phyloP scores from a whole-genome alignment of 345 rosid species.

The Salix viminalis region DNA sequence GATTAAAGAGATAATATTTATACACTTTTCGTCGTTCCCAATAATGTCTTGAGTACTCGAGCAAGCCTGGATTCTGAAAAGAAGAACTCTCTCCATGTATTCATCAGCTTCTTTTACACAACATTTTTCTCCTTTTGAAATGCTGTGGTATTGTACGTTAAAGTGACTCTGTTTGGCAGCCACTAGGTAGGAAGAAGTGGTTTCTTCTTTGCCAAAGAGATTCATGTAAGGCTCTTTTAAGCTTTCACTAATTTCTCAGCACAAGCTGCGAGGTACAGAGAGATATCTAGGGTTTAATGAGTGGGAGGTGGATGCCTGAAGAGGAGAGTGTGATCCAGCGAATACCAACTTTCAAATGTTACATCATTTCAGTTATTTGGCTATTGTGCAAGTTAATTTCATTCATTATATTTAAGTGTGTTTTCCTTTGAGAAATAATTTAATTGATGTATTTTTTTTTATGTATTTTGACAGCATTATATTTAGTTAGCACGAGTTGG shows the following conservation, averaged over 20 bases:
- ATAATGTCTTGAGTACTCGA: background rate
- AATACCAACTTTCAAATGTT: background rate
- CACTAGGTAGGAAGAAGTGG: background rate
- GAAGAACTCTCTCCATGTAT: background rate
- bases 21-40: constrained; percentile 5
- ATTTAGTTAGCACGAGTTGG: too few relatives aligned
- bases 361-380: background rate
- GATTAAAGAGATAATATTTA: background rate
- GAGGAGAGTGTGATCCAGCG: constrained; percentile 6
- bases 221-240: background rate
- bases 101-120: background rate
- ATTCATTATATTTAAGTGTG: too few relatives aligned
- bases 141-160: background rate
- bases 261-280: background rate
- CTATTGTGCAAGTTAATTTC: background rate
- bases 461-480: too few relatives aligned
- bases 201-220: background rate
- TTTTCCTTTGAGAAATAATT: too few relatives aligned
- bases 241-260: background rate
- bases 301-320: background rate
- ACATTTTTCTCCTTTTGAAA: background rate
- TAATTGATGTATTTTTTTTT: too few relatives aligned
- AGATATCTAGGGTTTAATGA: background rate
- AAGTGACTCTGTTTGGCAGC: background rate
- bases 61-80: constrained; percentile 1